Evolutionary conservation across 345 rosid species (phyloP).

Genomic region (Populus deltoides): DNA sequence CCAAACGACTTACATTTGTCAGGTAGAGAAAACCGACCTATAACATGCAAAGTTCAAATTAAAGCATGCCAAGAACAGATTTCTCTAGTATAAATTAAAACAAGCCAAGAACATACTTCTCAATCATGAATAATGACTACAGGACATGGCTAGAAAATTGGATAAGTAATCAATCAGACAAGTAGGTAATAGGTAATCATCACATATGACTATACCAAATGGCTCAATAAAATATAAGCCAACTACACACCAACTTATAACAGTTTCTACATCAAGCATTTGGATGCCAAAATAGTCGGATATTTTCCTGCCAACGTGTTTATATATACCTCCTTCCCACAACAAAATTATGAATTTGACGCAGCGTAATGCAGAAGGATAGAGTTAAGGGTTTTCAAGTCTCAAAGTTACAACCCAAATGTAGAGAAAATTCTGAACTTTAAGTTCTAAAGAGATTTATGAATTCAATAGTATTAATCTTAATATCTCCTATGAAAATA

Average conservation of each 20-base stretch:
- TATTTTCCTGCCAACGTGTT: too few relatives aligned
- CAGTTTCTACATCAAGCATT: neutral
- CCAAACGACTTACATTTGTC: slow-evolving; percentile 62
- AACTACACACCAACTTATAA: neutral
- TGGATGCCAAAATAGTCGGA: neutral
- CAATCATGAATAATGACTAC: neutral
- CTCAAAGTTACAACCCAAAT: too few relatives aligned
- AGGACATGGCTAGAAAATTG: neutral
- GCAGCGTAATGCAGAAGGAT: too few relatives aligned
- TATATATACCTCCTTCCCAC: too few relatives aligned
- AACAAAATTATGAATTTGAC: too few relatives aligned
- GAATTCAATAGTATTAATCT: too few relatives aligned
- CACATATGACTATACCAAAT: neutral
- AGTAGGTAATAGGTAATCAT: neutral
- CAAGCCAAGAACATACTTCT: neutral
- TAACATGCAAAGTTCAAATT: slow-evolving; percentile 2
- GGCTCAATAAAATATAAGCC: neutral
- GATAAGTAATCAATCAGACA: neutral
- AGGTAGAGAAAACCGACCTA: slow-evolving; percentile 85
- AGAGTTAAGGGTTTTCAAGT: too few relatives aligned
- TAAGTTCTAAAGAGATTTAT: too few relatives aligned
- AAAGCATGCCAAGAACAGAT: slow-evolving; percentile 5
- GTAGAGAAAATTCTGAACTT: too few relatives aligned
- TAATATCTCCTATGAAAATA: too few relatives aligned
- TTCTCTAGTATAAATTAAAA: neutral